phyloP scores from a whole-genome alignment of 495 filamentous ascomycete genomes.

The Articulospora tetracladia region DNA sequence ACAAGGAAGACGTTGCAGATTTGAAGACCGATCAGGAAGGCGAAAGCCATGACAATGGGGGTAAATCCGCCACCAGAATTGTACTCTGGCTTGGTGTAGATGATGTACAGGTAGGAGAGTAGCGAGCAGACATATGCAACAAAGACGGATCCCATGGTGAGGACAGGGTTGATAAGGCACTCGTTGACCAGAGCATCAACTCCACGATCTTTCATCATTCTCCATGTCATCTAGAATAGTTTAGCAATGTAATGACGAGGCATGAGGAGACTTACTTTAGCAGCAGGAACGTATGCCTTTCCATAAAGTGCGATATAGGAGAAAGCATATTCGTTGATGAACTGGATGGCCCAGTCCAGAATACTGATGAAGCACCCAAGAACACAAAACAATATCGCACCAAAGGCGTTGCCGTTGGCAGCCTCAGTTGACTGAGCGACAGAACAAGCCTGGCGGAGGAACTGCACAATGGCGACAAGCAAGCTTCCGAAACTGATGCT shows the following conservation, averaged over 20 bases:
- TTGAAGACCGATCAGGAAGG: slow-evolving; percentile 82
- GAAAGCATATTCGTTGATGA: slow-evolving; percentile 81
- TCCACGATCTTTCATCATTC: slow-evolving; percentile 85
- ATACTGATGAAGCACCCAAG: slow-evolving; percentile 72
- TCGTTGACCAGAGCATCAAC: slow-evolving; percentile 88
- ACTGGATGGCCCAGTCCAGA: slow-evolving; percentile 80
- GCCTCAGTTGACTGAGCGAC: slow-evolving; percentile 64
- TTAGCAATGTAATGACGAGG: slow-evolving; percentile 4
- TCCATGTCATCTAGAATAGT: slow-evolving; percentile 24
- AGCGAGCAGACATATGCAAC: slow-evolving; percentile 79
- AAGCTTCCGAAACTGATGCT: slow-evolving; percentile 84
- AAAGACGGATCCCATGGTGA: slow-evolving; percentile 83
- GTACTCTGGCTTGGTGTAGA: slow-evolving; percentile 73
- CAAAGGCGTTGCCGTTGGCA: slow-evolving; percentile 64
- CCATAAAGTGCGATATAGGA: slow-evolving; percentile 90
- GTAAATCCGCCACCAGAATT: slow-evolving; percentile 60
- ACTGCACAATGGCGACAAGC: slow-evolving; percentile 82
- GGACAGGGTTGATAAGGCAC: slow-evolving; percentile 82
- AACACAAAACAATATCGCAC: slow-evolving; percentile 63
- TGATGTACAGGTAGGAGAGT: slow-evolving; percentile 78
- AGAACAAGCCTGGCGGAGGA: slow-evolving; percentile 71
- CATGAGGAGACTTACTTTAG: slow-evolving; percentile 49
- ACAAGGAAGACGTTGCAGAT: slow-evolving; percentile 85
- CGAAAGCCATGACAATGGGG: slow-evolving; percentile 72
- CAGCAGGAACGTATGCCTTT: slow-evolving; percentile 76